Base-by-base conservation (phyloP, 257 asterid species). In the Solanum paucissectum region DNA sequence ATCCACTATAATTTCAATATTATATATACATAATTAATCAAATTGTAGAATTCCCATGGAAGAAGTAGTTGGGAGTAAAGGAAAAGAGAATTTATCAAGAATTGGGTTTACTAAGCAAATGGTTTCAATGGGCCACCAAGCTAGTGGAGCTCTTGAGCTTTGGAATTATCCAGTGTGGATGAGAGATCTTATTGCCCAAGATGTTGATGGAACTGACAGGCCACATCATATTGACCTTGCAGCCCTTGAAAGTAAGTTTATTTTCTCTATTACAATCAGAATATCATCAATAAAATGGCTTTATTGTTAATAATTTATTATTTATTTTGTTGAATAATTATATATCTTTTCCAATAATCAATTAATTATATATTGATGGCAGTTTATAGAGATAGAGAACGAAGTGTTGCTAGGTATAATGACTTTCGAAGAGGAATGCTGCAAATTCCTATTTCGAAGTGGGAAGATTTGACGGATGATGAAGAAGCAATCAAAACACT, bases 41-140 rank as follows among this genome's bases (percentile, higher is more conserved):
- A 49, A 21, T 84, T 82, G 75, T 49, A 94, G 96, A 72, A 86
- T 94, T 73, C 74, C 89, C 3, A 89, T 94, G 91, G 76, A 44
- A 36, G 89, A 95, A 77, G 23, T 95, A 88, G 87, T 91, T 82
- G 95, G 95, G 20, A 4, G 37, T n/a, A 36, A 87, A 36, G 94
- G 96, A 71, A 69, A 86, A 49, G 83, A 90, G 13, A 62, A 85
- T n/a, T 46, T 94, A 25, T 83, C 92, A 4, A 88, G 42, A 84
- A 90, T 95, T 13, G 96, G 98, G 12, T 92, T 94, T 13, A 83
- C 92, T 12, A 88, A 66, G 84, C 95, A 89, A 77, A 93, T 94
- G 91, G 98, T 94, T 52, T 94, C 98, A 1, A 94, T 94, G 96
- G 96, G 96, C 4, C 98, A 94, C 83, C 98, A 94, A 89, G 89